Evolutionary conservation across 768 basidiomycete genomes (phyloP).

Genomic region (Inosperma sp.): DNA sequence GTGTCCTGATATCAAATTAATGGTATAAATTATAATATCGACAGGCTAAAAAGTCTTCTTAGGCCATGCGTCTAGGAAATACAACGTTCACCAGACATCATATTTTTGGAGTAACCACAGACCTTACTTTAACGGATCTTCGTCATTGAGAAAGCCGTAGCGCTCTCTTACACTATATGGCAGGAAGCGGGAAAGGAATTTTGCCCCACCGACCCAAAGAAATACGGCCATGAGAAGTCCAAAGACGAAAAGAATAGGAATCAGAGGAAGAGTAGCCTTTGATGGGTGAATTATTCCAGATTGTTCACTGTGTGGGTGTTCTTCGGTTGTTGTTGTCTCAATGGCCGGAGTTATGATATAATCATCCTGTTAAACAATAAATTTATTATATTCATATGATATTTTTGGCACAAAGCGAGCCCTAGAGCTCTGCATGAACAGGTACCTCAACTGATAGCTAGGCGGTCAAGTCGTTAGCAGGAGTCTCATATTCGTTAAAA

Average conservation of each 20-base stretch:
- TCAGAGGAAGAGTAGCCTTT: constrained; percentile 26
- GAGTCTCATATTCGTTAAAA: background rate
- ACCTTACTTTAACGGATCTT: constrained; percentile 49
- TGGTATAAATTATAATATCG: too few species aligned
- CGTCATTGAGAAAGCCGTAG: constrained; percentile 46
- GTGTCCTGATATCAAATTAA: too few species aligned
- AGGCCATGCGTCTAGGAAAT: constrained; percentile 27
- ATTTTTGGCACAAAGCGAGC: constrained; percentile 29
- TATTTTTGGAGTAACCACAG: constrained; percentile 10
- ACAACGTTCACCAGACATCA: constrained; percentile 11
- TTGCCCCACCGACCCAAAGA: constrained; percentile 50
- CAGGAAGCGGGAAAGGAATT: constrained; percentile 40
- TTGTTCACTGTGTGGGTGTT: constrained; percentile 13
- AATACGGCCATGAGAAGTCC: constrained; percentile 42
- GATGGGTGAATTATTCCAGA: constrained; percentile 6
- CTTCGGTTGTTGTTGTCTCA: constrained; percentile 13
- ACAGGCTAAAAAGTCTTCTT: constrained; percentile 11
- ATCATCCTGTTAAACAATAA: constrained; percentile 45
- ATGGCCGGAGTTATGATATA: constrained; percentile 15
- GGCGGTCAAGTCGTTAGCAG: constrained; percentile 10
- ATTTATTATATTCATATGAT: constrained; percentile 50
- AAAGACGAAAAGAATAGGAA: constrained; percentile 42
- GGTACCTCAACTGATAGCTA: constrained; percentile 80
- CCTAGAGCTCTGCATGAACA: constrained; percentile 89
- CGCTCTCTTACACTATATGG: constrained; percentile 30